Percentiles rank a stretch among this genome's conserved stretches.
Conservation (phyloP, 1,284 basidiomycete species). For the Leccinum fallax region DNA sequence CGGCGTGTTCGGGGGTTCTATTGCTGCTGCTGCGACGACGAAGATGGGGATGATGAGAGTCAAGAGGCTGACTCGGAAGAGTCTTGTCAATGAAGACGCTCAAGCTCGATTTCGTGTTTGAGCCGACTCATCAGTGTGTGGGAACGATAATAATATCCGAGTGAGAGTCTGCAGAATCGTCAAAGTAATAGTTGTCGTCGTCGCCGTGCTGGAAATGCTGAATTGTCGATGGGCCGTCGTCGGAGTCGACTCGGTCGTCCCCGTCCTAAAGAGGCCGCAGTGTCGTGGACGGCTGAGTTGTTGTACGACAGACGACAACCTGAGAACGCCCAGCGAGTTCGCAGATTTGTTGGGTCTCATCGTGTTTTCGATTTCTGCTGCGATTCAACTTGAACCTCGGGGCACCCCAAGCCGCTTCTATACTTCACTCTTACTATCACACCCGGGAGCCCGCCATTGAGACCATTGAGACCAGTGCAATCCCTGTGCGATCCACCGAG, state of each 20-base stretch:
- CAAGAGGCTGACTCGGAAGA: background rate
- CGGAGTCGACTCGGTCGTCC: slow-evolving; percentile 13
- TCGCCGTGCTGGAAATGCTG: slow-evolving; percentile 19
- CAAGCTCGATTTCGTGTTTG: background rate
- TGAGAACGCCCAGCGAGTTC: slow-evolving; percentile 2
- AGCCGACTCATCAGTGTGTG: background rate
- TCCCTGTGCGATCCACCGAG: too few relatives aligned
- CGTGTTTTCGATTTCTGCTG: background rate
- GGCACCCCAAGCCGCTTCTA: slow-evolving; percentile 7
- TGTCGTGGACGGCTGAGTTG: background rate
- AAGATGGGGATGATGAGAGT: background rate
- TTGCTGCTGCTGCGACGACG: background rate
- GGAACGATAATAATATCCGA: background rate
- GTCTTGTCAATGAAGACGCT: background rate
- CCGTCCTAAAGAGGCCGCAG: background rate
- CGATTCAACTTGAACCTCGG: background rate
- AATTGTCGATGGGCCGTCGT: slow-evolving; percentile 14
- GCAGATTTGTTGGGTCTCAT: slow-evolving; percentile 7
- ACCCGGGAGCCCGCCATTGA: background rate
- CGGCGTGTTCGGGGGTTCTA: background rate
- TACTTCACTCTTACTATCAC: slow-evolving; percentile 1
- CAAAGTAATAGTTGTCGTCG: slow-evolving; percentile 3
- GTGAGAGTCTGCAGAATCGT: background rate
- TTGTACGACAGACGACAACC: slow-evolving; percentile 24
- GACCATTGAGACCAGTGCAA: background rate